Conservation (phyloP, 2,329 filamentous ascomycete genomes). For the Aschersonia sp. region DNA sequence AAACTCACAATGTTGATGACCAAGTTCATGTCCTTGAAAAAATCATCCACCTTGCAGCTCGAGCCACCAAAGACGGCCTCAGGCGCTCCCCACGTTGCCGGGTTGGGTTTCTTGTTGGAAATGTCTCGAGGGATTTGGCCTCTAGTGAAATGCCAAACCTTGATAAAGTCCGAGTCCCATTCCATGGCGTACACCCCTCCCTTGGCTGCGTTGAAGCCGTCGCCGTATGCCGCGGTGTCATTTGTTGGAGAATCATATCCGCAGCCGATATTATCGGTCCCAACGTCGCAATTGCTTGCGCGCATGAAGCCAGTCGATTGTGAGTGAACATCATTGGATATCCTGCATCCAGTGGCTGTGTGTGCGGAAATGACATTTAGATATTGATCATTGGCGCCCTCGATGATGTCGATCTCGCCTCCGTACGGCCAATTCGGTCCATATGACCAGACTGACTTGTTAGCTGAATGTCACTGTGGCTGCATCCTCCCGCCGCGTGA, state of each 20-base stretch:
- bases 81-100: slow-evolving; percentile 52
- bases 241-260: slow-evolving; percentile 23
- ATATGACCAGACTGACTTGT: slow-evolving; percentile 32
- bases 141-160: slow-evolving; percentile 66
- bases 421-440: slow-evolving; percentile 42
- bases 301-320: slow-evolving; percentile 13
- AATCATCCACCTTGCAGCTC: slow-evolving; percentile 47
- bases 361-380: slow-evolving; percentile 48
- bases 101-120: slow-evolving; percentile 40
- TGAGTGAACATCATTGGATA: slow-evolving; percentile 8
- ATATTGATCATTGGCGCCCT: slow-evolving; percentile 49
- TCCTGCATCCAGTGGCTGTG: slow-evolving; percentile 26
- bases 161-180: slow-evolving; percentile 55
- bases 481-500: no score
- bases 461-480: no score
- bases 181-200: slow-evolving; percentile 59
- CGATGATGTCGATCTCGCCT: slow-evolving; percentile 57
- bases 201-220: slow-evolving; percentile 48
- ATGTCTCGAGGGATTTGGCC: slow-evolving; percentile 51
- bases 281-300: slow-evolving; percentile 22
- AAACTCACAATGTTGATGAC: slow-evolving; percentile 49
- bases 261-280: slow-evolving; percentile 26
- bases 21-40: slow-evolving; percentile 56
- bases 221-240: slow-evolving; percentile 38
- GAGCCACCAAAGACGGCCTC: slow-evolving; percentile 51